Percentiles rank a stretch among this genome's conserved stretches.
These are phyloP conservation scores for Hordeum pubiflorum DNA, from an alignment of 202 grass and related monocot genomes.

Conservation along the genomic window DNA sequence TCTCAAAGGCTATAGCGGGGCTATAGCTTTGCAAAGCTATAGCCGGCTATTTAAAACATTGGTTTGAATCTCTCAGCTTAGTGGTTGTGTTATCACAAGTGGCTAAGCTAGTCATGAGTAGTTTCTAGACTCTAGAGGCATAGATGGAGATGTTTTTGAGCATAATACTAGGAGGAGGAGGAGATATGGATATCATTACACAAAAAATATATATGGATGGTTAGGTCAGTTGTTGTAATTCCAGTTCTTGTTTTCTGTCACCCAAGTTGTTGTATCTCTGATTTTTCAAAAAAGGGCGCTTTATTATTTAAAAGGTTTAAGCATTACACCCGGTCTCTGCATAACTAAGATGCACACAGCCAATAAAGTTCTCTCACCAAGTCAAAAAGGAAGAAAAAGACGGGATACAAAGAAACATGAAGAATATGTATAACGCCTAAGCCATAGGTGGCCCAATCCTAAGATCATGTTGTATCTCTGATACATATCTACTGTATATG, in stretches of 20 bases:
- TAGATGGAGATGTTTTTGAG: background rate
- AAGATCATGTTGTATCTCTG: background rate
- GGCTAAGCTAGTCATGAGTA: background rate
- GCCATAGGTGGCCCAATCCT: too few relatives aligned
- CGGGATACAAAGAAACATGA: too few relatives aligned
- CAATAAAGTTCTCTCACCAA: too few relatives aligned
- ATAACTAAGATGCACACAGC: too few relatives aligned
- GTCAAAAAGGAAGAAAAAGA: too few relatives aligned
- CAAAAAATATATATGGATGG: background rate
- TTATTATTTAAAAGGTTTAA: too few relatives aligned
- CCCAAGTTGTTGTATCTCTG: background rate
- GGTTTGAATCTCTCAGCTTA: background rate
- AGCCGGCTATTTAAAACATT: too few relatives aligned
- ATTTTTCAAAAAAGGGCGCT: too few relatives aligned
- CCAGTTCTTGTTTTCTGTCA: background rate
- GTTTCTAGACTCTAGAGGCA: constrained; percentile 2
- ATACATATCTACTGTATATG: background rate
- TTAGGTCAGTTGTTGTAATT: background rate
- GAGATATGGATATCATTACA: background rate
- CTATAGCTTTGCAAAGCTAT: too few relatives aligned
- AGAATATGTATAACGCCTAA: too few relatives aligned
- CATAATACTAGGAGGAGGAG: background rate
- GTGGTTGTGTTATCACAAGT: background rate
- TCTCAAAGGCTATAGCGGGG: too few relatives aligned
- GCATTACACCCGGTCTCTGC: too few relatives aligned